Evolutionary conservation across 1,284 basidiomycete species (phyloP).

Genomic region (Singerocomus inundabilis): DNA sequence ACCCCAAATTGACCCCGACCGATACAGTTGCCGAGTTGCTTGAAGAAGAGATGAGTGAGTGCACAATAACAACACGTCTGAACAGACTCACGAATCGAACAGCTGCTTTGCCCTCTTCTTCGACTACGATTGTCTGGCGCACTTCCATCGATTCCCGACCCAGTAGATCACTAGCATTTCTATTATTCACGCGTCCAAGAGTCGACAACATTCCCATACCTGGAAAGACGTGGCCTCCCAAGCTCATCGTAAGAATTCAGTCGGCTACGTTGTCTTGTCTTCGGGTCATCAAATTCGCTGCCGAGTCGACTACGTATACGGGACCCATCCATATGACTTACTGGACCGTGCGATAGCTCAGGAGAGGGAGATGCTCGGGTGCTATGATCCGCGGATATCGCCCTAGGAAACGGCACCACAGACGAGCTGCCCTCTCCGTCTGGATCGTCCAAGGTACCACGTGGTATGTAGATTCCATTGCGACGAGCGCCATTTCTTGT

Average conservation of each 20-base stretch:
- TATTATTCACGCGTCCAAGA: constrained; percentile 50
- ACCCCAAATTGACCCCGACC: constrained; percentile 95
- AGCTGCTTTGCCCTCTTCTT: constrained; percentile 77
- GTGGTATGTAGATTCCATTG: constrained; percentile 50
- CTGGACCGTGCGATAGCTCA: constrained; percentile 25
- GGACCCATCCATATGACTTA: constrained; percentile 43
- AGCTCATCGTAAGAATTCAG: constrained; percentile 71
- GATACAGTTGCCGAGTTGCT: constrained; percentile 97
- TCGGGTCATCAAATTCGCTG: constrained; percentile 62
- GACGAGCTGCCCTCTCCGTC: constrained; percentile 34
- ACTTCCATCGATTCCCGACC: constrained; percentile 60
- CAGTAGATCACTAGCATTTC: constrained; percentile 64
- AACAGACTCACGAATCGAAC: constrained; percentile 76
- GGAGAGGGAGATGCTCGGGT: constrained; percentile 36
- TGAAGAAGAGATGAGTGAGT: constrained; percentile 16
- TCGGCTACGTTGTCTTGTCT: constrained; percentile 49
- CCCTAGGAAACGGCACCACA: constrained; percentile 60
- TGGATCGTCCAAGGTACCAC: constrained; percentile 37
- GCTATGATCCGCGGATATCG: constrained; percentile 47
- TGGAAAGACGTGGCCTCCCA: constrained; percentile 49
- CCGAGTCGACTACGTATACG: constrained; percentile 62
- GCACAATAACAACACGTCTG: not conserved
- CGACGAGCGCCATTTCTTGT: constrained; percentile 48
- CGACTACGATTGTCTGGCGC: constrained; percentile 75
- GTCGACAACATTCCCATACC: constrained; percentile 71